phyloP scores from a whole-genome alignment of 257 asterid genomes.

The Solanum rostratum region DNA sequence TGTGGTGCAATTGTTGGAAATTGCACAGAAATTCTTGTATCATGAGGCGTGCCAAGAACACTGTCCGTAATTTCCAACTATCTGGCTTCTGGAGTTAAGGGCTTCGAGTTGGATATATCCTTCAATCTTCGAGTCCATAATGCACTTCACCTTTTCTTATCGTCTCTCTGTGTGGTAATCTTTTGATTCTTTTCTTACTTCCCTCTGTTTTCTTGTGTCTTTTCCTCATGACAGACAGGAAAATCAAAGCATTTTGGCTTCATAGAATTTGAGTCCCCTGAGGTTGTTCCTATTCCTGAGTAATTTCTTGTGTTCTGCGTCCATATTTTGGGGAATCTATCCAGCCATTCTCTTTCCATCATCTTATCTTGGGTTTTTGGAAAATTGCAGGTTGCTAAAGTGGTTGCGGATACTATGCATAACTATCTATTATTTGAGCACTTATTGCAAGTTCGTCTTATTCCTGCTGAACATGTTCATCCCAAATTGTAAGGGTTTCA shows the following conservation, averaged over 20 bases:
- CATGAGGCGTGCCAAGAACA: not conserved
- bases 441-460: constrained; percentile 62
- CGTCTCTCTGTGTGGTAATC: not conserved
- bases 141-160: not conserved
- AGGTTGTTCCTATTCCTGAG: constrained; percentile 36
- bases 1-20: not conserved
- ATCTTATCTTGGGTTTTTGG: not conserved
- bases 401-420: constrained; percentile 88
- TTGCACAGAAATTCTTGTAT: not conserved
- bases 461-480: constrained; percentile 72
- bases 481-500: constrained; percentile 53
- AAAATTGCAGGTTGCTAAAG: constrained; percentile 71
- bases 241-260: constrained; percentile 92
- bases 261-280: constrained; percentile 84
- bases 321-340: not conserved
- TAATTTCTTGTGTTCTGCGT: not conserved
- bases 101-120: not conserved
- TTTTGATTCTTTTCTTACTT: not conserved
- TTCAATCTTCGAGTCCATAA: not conserved
- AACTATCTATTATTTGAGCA: constrained; percentile 76
- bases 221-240: constrained; percentile 53
- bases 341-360: not conserved
- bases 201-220: not conserved
- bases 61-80: not conserved
- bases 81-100: not conserved